These are phyloP conservation scores for Exophiala sp. DNA, from an alignment of 2,329 filamentous ascomycete species.

Conservation along the genomic window DNA sequence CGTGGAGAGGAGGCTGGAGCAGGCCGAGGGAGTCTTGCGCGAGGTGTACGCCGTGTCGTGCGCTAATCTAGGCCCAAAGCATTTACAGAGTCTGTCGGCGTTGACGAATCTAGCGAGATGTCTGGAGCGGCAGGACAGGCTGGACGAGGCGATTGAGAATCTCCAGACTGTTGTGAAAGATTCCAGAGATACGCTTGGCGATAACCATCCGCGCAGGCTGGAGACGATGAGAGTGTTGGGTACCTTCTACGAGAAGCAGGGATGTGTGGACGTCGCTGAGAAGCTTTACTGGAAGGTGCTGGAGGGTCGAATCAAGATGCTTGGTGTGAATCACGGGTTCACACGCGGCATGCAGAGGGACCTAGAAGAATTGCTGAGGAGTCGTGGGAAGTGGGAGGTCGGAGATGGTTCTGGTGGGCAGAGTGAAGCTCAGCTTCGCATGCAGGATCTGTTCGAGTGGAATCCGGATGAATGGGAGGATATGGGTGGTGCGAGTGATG, in stretches of 20 bases:
- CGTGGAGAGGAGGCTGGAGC: conserved; percentile 17
- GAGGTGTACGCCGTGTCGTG: conserved; percentile 21
- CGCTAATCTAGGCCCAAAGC: conserved; percentile 13
- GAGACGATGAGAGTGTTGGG: conserved; percentile 19
- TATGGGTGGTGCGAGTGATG: conserved; percentile 3
- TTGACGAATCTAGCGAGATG: conserved; percentile 19
- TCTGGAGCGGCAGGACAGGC: conserved; percentile 16
- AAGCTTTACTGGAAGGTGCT: conserved; percentile 22
- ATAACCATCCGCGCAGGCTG: conserved; percentile 23
- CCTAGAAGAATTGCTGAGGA: conserved; percentile 12
- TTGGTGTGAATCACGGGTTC: conserved; percentile 21
- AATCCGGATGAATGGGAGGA: conserved; percentile 17
- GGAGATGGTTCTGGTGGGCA: not conserved
- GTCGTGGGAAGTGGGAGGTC: conserved; percentile 19
- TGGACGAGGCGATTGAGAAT: conserved; percentile 22
- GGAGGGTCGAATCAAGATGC: conserved; percentile 25
- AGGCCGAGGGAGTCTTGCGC: conserved; percentile 19
- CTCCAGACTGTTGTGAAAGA: conserved; percentile 20
- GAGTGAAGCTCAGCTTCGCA: conserved; percentile 11
- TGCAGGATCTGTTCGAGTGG: conserved; percentile 24
- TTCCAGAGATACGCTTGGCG: conserved; percentile 22
- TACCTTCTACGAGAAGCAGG: conserved; percentile 12
- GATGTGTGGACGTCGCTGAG: conserved; percentile 10
- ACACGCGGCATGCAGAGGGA: conserved; percentile 21
- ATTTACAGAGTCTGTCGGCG: conserved; percentile 24